Percentiles rank a stretch among this genome's conserved stretches.
Evolutionary conservation across 371 early-diverging fungal species (phyloP).

Genomic region (Dichotomocladium elegans): DNA sequence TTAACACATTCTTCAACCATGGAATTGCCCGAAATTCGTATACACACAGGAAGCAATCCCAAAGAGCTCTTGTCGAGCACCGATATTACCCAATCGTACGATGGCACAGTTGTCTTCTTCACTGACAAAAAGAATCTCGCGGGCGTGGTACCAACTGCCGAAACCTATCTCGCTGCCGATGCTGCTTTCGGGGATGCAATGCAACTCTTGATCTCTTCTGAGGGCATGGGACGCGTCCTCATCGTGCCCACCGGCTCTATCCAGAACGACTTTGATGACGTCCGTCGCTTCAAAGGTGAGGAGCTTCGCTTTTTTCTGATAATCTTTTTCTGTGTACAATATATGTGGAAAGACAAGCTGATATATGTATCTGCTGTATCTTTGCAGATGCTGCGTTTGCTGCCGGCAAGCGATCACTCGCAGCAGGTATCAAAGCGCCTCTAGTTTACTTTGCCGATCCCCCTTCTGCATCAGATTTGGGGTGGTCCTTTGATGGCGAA

Average conservation of each 20-base stretch:
- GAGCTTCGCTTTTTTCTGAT: background rate
- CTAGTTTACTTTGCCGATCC: slow-evolving; percentile 58
- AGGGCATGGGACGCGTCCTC: slow-evolving; percentile 65
- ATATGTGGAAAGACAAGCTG: background rate
- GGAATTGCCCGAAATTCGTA: slow-evolving; percentile 5
- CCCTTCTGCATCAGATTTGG: slow-evolving; percentile 19
- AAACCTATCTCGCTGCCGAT: slow-evolving; percentile 28
- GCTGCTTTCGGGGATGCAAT: slow-evolving; percentile 35
- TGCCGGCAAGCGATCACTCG: slow-evolving; percentile 62
- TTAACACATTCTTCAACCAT: background rate
- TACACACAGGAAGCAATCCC: background rate
- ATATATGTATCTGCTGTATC: background rate
- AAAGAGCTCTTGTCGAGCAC: background rate
- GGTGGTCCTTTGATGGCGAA: slow-evolving; percentile 28
- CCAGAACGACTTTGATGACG: slow-evolving; percentile 77
- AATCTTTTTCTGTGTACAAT: background rate
- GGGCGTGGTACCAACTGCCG: slow-evolving; percentile 16
- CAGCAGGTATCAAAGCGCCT: slow-evolving; percentile 59
- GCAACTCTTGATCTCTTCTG: slow-evolving; percentile 45
- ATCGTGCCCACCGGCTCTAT: slow-evolving; percentile 72
- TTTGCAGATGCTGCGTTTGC: slow-evolving; percentile 56
- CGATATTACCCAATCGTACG: slow-evolving; percentile 10
- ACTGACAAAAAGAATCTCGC: slow-evolving; percentile 27
- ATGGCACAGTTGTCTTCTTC: slow-evolving; percentile 39
- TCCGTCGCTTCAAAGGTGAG: slow-evolving; percentile 63